Percentiles rank a stretch among this genome's conserved stretches.
These are phyloP conservation scores for Dioscorea dumetorum DNA, from an alignment of 106 monocot species.

Conservation along the genomic window DNA sequence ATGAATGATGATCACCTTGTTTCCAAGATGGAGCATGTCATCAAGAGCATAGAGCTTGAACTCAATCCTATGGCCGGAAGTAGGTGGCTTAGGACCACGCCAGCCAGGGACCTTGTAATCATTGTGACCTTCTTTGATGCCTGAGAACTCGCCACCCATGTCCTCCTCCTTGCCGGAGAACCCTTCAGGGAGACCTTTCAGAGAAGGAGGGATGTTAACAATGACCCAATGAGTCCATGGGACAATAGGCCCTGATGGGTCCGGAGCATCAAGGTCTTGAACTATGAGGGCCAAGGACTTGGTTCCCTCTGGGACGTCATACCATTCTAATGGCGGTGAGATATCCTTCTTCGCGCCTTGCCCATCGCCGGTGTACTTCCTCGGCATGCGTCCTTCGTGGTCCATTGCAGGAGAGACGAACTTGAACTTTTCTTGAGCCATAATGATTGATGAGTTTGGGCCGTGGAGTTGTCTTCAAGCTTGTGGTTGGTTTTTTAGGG, in stretches of 20 bases:
- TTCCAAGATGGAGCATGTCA: slow-evolving; percentile 35
- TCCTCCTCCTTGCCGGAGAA: slow-evolving; percentile 56
- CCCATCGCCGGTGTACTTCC: slow-evolving; percentile 64
- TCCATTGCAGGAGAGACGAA: slow-evolving; percentile 41
- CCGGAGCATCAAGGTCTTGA: slow-evolving; percentile 47
- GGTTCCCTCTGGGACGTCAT: slow-evolving; percentile 62
- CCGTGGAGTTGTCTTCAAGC: no score
- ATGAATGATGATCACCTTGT: slow-evolving; percentile 26
- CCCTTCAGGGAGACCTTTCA: slow-evolving; percentile 68
- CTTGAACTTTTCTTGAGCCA: slow-evolving; percentile 23
- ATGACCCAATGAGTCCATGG: slow-evolving; percentile 93
- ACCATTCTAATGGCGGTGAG: slow-evolving; percentile 68
- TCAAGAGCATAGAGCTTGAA: slow-evolving; percentile 67
- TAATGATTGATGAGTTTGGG: background rate
- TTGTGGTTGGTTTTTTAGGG: background rate
- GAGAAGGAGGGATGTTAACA: slow-evolving; percentile 55
- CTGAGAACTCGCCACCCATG: slow-evolving; percentile 17
- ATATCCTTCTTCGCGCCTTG: slow-evolving; percentile 56
- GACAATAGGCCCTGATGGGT: slow-evolving; percentile 35
- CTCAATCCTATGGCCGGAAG: slow-evolving; percentile 32
- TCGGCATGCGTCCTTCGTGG: slow-evolving; percentile 39
- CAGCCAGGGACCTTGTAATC: slow-evolving; percentile 73
- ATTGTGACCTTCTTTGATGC: slow-evolving; percentile 55
- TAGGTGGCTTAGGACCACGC: slow-evolving; percentile 49
- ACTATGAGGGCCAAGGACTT: slow-evolving; percentile 54